Evolutionary conservation across 768 basidiomycete genomes (phyloP).

Genomic region (Jaapia argillacea): DNA sequence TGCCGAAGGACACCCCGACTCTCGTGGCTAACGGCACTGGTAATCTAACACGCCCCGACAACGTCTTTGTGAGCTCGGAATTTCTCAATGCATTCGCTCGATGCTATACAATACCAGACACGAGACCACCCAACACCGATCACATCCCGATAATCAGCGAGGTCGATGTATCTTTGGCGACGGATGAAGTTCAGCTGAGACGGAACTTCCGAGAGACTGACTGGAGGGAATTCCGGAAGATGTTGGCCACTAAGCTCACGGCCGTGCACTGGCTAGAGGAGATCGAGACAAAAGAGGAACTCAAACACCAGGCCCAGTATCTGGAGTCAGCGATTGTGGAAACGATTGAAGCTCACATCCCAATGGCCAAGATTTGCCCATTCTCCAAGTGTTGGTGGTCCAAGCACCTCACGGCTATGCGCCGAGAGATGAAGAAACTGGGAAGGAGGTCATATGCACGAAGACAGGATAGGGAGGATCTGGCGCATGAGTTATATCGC

Average conservation of each 20-base stretch:
- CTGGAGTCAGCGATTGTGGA: slow-evolving; percentile 11
- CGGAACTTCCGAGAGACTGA: neutral
- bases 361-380: slow-evolving; percentile 9
- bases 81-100: neutral
- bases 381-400: slow-evolving; percentile 25
- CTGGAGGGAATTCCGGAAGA: neutral
- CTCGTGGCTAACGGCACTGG: neutral
- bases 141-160: slow-evolving; percentile 3
- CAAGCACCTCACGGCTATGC: slow-evolving; percentile 14
- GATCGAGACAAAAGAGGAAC: slow-evolving; percentile 1
- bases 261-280: neutral
- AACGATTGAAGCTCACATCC: slow-evolving; percentile 11
- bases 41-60: slow-evolving; percentile 7
- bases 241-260: neutral
- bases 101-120: neutral
- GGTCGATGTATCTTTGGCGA: neutral
- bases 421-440: slow-evolving; percentile 9
- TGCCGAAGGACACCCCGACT: slow-evolving; percentile 5
- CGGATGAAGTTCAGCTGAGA: neutral
- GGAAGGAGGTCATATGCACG: slow-evolving; percentile 3
- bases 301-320: slow-evolving; percentile 1
- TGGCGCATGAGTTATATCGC: neutral
- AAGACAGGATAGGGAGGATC: slow-evolving; percentile 2
- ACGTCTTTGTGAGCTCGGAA: slow-evolving; percentile 6
- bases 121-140: neutral